A percentile compares a stretch with the other conserved stretches of the same genome.
These are phyloP conservation scores for Canavalia gladiata DNA, from an alignment of 306 rosid species.

Conservation along the genomic window DNA sequence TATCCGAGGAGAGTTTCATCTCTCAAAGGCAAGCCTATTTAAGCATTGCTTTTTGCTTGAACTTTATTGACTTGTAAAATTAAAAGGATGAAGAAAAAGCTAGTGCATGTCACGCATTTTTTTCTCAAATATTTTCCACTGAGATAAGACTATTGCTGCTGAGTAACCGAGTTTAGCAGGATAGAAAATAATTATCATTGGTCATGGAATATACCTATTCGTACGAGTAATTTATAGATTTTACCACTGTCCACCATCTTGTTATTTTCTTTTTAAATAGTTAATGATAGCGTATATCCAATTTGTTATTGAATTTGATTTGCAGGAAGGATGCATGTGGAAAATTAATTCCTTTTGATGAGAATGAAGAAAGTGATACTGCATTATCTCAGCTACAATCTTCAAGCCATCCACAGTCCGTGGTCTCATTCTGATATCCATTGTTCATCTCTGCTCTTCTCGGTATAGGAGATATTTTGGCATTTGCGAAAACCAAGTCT, in stretches of 20 bases:
- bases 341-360: conserved; percentile 68
- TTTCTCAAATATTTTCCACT: not conserved
- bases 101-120: not conserved
- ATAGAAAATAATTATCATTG: not conserved
- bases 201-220: not conserved
- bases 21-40: conserved; percentile 60
- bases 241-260: not conserved
- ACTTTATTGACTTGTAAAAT: conserved; percentile 19
- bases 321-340: conserved; percentile 73
- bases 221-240: not conserved
- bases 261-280: not conserved
- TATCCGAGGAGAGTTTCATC: conserved; percentile 76
- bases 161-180: not conserved
- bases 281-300: not conserved
- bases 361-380: conserved; percentile 78
- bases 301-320: conserved; percentile 35
- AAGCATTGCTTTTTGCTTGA: conserved; percentile 9
- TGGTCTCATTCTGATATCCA: conserved; percentile 70
- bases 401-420: conserved; percentile 70
- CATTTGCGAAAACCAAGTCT: conserved; percentile 24
- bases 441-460: conserved; percentile 28
- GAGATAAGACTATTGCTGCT: not conserved
- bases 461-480: conserved; percentile 26
- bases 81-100: not conserved
- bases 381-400: conserved; percentile 76